These are phyloP conservation scores for Monosporascus cannonballus DNA, from an alignment of 2,329 filamentous ascomycete genomes.

Conservation along the genomic window DNA sequence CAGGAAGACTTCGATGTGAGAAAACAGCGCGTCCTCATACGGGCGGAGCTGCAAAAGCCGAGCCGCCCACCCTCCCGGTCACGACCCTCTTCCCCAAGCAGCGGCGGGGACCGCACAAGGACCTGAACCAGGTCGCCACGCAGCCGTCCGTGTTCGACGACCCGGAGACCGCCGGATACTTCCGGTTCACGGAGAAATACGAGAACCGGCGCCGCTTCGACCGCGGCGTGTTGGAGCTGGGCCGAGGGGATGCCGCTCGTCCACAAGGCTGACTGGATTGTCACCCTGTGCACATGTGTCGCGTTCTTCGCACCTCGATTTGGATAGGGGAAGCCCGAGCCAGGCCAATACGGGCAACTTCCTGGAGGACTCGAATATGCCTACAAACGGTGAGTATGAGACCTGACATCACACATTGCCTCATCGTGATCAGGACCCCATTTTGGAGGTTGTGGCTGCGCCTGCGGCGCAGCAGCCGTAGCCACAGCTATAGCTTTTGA, in stretches of 20 bases:
- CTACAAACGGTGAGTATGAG: conserved; percentile 22
- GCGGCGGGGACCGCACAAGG: background rate
- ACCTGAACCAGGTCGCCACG: conserved; percentile 28
- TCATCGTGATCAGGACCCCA: too few species aligned
- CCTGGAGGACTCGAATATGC: conserved; percentile 25
- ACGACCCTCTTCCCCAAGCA: conserved; percentile 17
- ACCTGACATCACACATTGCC: too few species aligned
- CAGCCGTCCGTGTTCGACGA: conserved; percentile 38
- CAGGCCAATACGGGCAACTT: conserved; percentile 29
- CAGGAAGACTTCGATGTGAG: background rate
- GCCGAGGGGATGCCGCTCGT: conserved; percentile 20
- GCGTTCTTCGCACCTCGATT: conserved; percentile 48
- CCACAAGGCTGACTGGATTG: conserved; percentile 41
- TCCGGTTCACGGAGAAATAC: conserved; percentile 24
- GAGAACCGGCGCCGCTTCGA: conserved; percentile 26
- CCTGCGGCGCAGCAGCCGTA: too few species aligned
- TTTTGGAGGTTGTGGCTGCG: too few species aligned
- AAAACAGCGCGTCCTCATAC: too few species aligned
- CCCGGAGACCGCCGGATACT: conserved; percentile 31
- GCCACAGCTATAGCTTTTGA: too few species aligned
- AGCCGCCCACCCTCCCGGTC: conserved; percentile 17
- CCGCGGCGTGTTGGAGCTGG: conserved; percentile 25
- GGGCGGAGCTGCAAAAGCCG: conserved; percentile 13
- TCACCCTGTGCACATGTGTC: conserved; percentile 45
- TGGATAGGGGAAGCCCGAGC: conserved; percentile 40